phyloP scores from a whole-genome alignment of 768 basidiomycete species.

The Psilocybe azurescens region DNA sequence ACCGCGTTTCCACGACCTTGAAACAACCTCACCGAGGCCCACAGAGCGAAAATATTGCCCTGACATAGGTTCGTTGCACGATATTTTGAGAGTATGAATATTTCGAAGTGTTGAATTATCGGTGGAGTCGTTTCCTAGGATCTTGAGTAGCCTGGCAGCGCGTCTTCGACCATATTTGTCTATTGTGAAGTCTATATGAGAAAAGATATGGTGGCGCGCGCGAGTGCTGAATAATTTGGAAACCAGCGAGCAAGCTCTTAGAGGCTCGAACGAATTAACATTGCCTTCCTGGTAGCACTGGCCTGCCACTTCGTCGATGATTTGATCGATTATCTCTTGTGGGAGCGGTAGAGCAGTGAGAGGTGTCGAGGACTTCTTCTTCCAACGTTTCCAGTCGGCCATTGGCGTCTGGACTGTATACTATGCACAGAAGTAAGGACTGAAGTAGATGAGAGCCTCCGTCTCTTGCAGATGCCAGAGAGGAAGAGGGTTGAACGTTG shows the following conservation, averaged over 20 bases:
- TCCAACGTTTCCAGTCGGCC: no score
- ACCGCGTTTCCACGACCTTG: not conserved
- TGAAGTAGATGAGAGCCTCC: no score
- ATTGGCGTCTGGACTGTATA: no score
- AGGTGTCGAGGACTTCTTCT: no score
- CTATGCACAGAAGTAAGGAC: no score
- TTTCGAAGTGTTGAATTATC: not conserved
- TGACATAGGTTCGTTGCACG: not conserved
- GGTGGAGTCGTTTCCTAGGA: not conserved
- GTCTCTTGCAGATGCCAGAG: no score
- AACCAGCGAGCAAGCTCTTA: not conserved
- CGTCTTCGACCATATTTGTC: not conserved
- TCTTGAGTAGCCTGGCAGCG: not conserved
- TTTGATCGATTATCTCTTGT: constrained; percentile 1
- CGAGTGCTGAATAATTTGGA: not conserved
- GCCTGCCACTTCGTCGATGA: not conserved
- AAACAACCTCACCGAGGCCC: not conserved
- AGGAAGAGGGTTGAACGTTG: no score
- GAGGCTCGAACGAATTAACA: not conserved
- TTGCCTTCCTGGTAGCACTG: not conserved
- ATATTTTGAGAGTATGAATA: not conserved
- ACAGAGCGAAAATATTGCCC: not conserved
- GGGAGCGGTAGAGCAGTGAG: not conserved
- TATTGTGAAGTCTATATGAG: not conserved
- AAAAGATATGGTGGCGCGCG: not conserved